Evolutionary conservation across 2,329 filamentous ascomycete genomes (phyloP).

Genomic region (Nannizziopsis barbatae): DNA sequence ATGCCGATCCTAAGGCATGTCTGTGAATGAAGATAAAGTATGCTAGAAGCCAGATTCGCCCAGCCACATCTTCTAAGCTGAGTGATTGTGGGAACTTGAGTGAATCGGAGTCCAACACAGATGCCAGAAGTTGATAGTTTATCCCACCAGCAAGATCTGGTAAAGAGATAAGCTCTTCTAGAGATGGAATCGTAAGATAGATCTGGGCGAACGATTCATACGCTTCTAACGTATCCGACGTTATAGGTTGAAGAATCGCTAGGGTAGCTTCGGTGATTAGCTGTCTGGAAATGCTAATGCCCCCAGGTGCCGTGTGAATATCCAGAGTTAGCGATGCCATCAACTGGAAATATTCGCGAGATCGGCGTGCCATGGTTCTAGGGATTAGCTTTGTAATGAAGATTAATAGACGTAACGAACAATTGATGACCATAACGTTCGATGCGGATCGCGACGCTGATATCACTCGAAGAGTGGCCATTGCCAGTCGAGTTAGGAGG

Average conservation of each 20-base stretch:
- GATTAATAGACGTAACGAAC: conserved; percentile 27
- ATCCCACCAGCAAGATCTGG: conserved; percentile 37
- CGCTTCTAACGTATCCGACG: conserved; percentile 33
- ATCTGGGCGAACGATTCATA: conserved; percentile 37
- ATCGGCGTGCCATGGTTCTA: conserved; percentile 31
- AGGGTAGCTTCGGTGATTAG: conserved; percentile 28
- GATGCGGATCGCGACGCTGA: conserved; percentile 19
- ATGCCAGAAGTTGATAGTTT: conserved; percentile 41
- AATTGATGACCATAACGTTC: conserved; percentile 20
- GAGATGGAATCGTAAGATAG: conserved; percentile 38
- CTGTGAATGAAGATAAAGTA: conserved; percentile 50
- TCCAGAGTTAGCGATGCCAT: conserved; percentile 29
- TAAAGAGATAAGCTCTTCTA: conserved; percentile 31
- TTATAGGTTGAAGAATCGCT: conserved; percentile 35
- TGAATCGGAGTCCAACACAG: conserved; percentile 28
- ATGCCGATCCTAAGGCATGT: conserved; percentile 33
- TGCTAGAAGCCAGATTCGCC: conserved; percentile 47
- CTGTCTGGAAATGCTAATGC: conserved; percentile 20
- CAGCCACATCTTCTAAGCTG: conserved; percentile 27
- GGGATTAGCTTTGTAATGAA: conserved; percentile 32
- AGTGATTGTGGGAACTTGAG: conserved; percentile 19
- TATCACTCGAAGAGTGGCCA: conserved; percentile 27
- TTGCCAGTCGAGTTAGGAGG: conserved; percentile 30
- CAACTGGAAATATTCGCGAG: conserved; percentile 31
- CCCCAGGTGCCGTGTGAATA: conserved; percentile 15